Conservation (phyloP, 495 filamentous ascomycete species). For the Tuber magnatum region DNA sequence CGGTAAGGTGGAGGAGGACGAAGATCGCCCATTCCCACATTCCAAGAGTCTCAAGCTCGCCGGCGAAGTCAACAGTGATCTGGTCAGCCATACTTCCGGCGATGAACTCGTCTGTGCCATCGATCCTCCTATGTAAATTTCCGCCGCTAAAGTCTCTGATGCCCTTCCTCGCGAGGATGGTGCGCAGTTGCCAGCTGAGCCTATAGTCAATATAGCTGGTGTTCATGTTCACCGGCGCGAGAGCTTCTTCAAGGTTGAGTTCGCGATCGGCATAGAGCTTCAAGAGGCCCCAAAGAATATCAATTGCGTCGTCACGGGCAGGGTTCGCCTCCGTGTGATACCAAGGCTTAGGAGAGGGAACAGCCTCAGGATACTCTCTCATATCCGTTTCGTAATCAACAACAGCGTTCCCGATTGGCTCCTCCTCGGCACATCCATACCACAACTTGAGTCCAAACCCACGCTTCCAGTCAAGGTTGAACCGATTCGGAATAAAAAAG, state of each 20-base stretch:
- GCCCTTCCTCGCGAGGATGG: slow-evolving; percentile 49
- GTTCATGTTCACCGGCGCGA: slow-evolving; percentile 53
- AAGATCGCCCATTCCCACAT: slow-evolving; percentile 65
- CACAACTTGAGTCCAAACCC: slow-evolving; percentile 84
- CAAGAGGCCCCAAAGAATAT: slow-evolving; percentile 77
- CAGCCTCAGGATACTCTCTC: slow-evolving; percentile 27
- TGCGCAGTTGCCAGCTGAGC: slow-evolving; percentile 72
- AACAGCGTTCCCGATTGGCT: slow-evolving; percentile 52
- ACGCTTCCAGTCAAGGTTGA: slow-evolving; percentile 83
- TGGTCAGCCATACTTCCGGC: slow-evolving; percentile 53
- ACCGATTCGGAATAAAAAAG: slow-evolving; percentile 71
- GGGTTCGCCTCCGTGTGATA: slow-evolving; percentile 17
- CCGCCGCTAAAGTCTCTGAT: slow-evolving; percentile 49
- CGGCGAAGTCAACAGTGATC: slow-evolving; percentile 62
- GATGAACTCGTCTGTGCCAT: slow-evolving; percentile 43
- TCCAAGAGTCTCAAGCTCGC: slow-evolving; percentile 60
- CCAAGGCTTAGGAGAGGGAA: slow-evolving; percentile 34
- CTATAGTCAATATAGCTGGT: slow-evolving; percentile 64
- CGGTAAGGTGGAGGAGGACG: slow-evolving; percentile 67
- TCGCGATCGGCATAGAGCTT: slow-evolving; percentile 60
- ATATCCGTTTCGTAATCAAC: slow-evolving; percentile 30
- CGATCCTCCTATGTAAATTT: slow-evolving; percentile 25
- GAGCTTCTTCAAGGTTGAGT: slow-evolving; percentile 50
- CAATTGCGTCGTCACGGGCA: slow-evolving; percentile 38
- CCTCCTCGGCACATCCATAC: slow-evolving; percentile 64